phyloP scores from a whole-genome alignment of 2,329 filamentous ascomycete genomes.

The Hypoxylon sp. region DNA sequence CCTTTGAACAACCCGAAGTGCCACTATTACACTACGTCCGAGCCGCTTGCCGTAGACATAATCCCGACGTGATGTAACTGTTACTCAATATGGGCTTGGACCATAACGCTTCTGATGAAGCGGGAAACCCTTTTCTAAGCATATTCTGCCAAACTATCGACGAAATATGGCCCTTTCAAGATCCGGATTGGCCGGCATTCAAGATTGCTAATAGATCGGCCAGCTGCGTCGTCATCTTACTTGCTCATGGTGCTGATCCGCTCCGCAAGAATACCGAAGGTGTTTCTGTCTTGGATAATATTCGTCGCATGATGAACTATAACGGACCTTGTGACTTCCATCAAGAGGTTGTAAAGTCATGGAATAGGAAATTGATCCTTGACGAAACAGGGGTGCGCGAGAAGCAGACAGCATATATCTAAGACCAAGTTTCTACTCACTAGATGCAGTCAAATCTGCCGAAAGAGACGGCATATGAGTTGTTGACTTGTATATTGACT shows the following conservation, averaged over 20 bases:
- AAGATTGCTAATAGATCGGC: conserved; percentile 27
- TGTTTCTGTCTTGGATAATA: conserved; percentile 33
- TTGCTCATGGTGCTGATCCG: conserved; percentile 18
- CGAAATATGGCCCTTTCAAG: conserved; percentile 14
- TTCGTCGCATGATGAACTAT: conserved; percentile 37
- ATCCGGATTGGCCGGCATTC: conserved; percentile 24
- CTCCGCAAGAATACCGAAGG: conserved; percentile 31
- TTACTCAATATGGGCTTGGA: conserved; percentile 29
- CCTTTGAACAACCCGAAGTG: not conserved
- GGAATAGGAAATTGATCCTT: conserved; percentile 49
- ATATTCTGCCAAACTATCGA: conserved; percentile 44
- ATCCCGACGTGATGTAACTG: conserved; percentile 28
- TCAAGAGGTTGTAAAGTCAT: conserved; percentile 48
- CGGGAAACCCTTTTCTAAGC: conserved; percentile 42
- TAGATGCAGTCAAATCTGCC: too few relatives aligned
- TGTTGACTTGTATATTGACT: too few relatives aligned
- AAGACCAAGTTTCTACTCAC: not conserved
- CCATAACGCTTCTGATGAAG: conserved; percentile 24
- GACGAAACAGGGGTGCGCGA: conserved; percentile 4
- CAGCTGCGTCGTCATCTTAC: conserved; percentile 26
- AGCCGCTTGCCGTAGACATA: conserved; percentile 40
- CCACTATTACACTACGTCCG: conserved; percentile 29
- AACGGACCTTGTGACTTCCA: conserved; percentile 31
- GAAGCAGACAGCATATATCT: not conserved
- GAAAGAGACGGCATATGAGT: too few relatives aligned